These are phyloP conservation scores for Hymenoscyphus albidus DNA, from an alignment of 2,329 filamentous ascomycete species.

Conservation along the genomic window DNA sequence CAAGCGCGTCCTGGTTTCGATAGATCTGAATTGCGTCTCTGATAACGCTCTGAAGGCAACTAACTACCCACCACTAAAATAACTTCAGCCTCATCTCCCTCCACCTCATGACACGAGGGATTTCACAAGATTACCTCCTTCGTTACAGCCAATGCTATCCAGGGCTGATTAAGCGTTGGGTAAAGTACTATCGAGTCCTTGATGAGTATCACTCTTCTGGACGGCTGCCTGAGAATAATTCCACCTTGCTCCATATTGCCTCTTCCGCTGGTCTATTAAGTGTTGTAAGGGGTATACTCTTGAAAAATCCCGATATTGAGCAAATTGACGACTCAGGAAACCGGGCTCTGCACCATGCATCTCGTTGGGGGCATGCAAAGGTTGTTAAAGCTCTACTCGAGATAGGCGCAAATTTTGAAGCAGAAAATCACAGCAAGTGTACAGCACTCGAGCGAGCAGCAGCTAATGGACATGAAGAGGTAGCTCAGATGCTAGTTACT, in stretches of 20 bases:
- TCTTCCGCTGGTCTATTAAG: constrained; percentile 12
- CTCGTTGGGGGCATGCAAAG: constrained; percentile 13
- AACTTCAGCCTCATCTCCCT: too few relatives aligned
- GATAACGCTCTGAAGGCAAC: too few relatives aligned
- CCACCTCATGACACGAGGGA: background rate
- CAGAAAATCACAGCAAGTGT: constrained; percentile 4
- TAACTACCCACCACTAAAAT: too few relatives aligned
- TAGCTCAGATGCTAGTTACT: constrained; percentile 34
- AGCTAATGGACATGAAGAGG: constrained; percentile 22
- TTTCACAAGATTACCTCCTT: constrained; percentile 13
- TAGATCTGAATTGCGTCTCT: too few relatives aligned
- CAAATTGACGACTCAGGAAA: constrained; percentile 12
- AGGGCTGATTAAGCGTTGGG: constrained; percentile 10
- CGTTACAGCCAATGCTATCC: constrained; percentile 7
- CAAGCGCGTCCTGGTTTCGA: too few relatives aligned
- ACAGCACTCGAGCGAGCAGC: constrained; percentile 15
- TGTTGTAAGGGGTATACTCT: constrained; percentile 13
- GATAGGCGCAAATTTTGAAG: constrained; percentile 13
- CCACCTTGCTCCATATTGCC: constrained; percentile 16
- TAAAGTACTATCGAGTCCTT: constrained; percentile 9
- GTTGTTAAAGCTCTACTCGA: constrained; percentile 18
- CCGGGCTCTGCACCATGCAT: too few relatives aligned
- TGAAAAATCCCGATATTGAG: constrained; percentile 8
- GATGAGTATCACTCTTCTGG: background rate
- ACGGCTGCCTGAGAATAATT: constrained; percentile 6